A percentile compares a stretch with the other conserved stretches of the same genome.
These are phyloP conservation scores for Crithidia acanthocephali DNA, from an alignment of 208 protist species.

Conservation along the genomic window DNA sequence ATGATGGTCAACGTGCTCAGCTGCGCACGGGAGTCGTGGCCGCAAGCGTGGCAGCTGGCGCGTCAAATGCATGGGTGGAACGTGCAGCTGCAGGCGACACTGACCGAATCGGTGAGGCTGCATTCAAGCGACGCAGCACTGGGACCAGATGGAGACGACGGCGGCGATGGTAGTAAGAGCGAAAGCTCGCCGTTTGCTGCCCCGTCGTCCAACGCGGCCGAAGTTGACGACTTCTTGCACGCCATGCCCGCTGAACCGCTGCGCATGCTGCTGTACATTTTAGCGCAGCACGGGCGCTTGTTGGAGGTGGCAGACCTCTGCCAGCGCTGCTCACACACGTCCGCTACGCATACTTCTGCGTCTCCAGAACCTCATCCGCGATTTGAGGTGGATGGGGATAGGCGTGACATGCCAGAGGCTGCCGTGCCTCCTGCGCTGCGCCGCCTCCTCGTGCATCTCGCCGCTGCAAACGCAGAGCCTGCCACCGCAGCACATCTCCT, in stretches of 20 bases:
- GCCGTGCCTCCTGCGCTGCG: no score
- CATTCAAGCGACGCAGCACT: background rate
- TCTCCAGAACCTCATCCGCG: no score
- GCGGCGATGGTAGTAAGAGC: background rate
- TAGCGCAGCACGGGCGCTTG: slow-evolving; percentile 67
- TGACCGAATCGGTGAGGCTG: no score
- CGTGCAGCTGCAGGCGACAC: background rate
- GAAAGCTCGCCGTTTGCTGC: no score
- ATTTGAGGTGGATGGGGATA: no score
- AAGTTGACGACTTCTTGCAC: background rate
- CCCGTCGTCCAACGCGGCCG: background rate
- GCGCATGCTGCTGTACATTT: slow-evolving; percentile 53
- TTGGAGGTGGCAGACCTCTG: slow-evolving; percentile 19
- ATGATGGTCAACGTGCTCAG: slow-evolving; percentile 15
- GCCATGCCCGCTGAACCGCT: slow-evolving; percentile 9
- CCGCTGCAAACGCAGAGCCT: slow-evolving; percentile 29
- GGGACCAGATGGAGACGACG: background rate
- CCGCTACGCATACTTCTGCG: background rate
- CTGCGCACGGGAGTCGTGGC: slow-evolving; percentile 33
- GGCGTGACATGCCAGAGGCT: background rate
- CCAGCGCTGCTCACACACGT: background rate
- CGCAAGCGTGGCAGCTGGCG: slow-evolving; percentile 18
- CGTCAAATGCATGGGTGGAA: slow-evolving; percentile 26
- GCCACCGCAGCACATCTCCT: background rate
- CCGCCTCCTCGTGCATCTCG: slow-evolving; percentile 13